phyloP scores from a whole-genome alignment of 208 protist species.

The Acanthamoeba healyi region DNA sequence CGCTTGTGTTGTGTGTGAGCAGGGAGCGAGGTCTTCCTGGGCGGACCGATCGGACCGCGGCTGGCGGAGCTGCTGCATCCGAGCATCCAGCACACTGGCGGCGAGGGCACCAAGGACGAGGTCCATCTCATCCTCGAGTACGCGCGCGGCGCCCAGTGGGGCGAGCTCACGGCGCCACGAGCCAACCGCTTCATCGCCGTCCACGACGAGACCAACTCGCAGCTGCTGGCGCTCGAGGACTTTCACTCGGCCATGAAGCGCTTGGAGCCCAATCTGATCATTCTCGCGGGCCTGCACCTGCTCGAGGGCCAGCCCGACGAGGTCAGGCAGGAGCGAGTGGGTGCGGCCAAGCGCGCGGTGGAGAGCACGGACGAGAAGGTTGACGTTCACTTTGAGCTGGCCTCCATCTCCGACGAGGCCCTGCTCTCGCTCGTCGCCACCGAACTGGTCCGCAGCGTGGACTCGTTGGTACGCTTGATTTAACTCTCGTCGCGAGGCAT shows the following conservation, averaged over 20 bases:
- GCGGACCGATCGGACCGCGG: constrained; percentile 26
- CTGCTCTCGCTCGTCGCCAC: constrained; percentile 1
- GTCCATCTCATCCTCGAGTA: constrained; percentile 72
- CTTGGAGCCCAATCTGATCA: constrained; percentile 46
- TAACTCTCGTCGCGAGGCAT: neutral
- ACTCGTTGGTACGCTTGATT: neutral
- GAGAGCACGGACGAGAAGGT: neutral
- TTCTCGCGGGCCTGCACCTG: constrained; percentile 50
- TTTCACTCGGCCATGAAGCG: neutral
- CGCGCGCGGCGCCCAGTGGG: neutral
- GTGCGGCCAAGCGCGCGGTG: neutral
- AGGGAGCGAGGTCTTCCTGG: constrained; percentile 40
- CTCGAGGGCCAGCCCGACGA: constrained; percentile 27
- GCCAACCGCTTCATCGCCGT: constrained; percentile 70
- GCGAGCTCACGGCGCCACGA: neutral
- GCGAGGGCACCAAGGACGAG: constrained; percentile 34
- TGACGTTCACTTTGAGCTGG: constrained; percentile 65
- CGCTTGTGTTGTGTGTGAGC: too few relatives aligned
- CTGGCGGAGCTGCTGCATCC: constrained; percentile 26
- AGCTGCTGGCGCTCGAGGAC: constrained; percentile 37
- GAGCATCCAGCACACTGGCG: neutral
- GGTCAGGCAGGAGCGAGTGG: neutral
- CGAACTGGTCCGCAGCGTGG: neutral
- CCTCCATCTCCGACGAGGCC: constrained; percentile 47
- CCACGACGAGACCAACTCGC: constrained; percentile 56